Base-by-base conservation (phyloP, 164 flowering plant species). In the Chimonanthus praecox region DNA sequence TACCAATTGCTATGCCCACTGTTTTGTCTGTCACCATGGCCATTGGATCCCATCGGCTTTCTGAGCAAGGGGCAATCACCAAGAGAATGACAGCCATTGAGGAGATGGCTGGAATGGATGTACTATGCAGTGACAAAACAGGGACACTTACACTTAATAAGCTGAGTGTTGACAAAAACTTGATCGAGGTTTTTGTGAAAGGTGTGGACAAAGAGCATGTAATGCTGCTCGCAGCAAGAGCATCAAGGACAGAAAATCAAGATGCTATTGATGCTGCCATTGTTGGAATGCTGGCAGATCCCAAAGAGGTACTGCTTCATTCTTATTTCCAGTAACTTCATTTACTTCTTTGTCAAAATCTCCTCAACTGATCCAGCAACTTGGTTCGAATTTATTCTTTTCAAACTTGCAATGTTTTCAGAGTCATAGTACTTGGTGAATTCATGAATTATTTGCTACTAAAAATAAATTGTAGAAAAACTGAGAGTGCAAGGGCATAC, bases 41-140 rank as follows among this genome's bases (percentile, higher is more conserved):
- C 63, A 90, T 90, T 79, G 94, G 94, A 50, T 90, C 94, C 11
- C 94, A 90, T 74, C 84, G 92, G 80, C 88, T 90, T 13, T 90
- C 94, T 49, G 81, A 87, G 74, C 94, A 90, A 72, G 94, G 94
- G 63, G 94, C 94, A 21, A 90, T 90, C 71, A 90, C 94, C 6
- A 88, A 90, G 80, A 86, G 94, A 82, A 90, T 90, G 94, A 90
- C 94, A 15, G 94, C 94, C 71, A 90, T 90, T 73, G 94, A 90
- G 72, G 94, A 90, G 81, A 86, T 90, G 92, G 94, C 94, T 7
- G 94, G 94, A 33, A 89, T 89, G 94, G 94, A 89, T 72, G 85
- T 83, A 3, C 83, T 83, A 44, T 83, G 85, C 69, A 80, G 83
- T 75, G 85, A 83, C n/a, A 83, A 83, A 73, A 83, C 85, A 0